Base-by-base conservation (phyloP, 108 stramenopile species). In the Discostella stelligeroides region DNA sequence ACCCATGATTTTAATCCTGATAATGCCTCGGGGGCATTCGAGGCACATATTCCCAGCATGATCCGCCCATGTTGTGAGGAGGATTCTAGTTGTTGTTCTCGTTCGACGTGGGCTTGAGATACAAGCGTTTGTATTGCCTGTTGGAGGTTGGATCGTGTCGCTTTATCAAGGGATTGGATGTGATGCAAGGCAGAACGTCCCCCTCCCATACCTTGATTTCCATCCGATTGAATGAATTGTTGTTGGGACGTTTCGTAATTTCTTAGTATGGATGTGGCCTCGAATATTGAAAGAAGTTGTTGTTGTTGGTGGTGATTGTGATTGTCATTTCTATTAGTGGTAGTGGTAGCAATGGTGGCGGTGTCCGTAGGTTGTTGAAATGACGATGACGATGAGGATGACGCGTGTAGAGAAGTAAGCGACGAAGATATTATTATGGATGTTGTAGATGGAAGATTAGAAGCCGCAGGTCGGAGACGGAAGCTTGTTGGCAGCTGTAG, bases 21-120 rank as follows among this genome's bases (percentile, higher is more conserved):
- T 7, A 94, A 41, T 21, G 88, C 92, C 55, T 91, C 90, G 58
- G 76, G 79, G 4, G 82, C 82, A 37, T 88, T 88, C 15, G 85
- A 72, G 4, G 92, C 90, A 62, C 92, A 94, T 42, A 91, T 81
- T 10, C 92, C 92, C 51, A 94, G 55, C 88, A 94, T 87, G 45
- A 85, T 79, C 18, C 89, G 85, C 40, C 92, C 92, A 9, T 50
- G 60, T 10, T 79, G 63, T 18, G 83, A 84, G 21, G 48, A 18
- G 21, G 48, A 0, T 3, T 23, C 21, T 49, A 7, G 48, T 18
- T 6, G 17, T n/a, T 47, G n/a, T 29, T 34, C 64, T 27, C 91
- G 73, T 73, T 92, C 91, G 8, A 5, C 29, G 58, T 72, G 70
- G 12, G 80, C 80, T 66, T 72, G 75, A 12, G 48, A 29, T n/a